Base-by-base conservation (phyloP, 108 stramenopile species). In the Skeletonema potamos region DNA sequence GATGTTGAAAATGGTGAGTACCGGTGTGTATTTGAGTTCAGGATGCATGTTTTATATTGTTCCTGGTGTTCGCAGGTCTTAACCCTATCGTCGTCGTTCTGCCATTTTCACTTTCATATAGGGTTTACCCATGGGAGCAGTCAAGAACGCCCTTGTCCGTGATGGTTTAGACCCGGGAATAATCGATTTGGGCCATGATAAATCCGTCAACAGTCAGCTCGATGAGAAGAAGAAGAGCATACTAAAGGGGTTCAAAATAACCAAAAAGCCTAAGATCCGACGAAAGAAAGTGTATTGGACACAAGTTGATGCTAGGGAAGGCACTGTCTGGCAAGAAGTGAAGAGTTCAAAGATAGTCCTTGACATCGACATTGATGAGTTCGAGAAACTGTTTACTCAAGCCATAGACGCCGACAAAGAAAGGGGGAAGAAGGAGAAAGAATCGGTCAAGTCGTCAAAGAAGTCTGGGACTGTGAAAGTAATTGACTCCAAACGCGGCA, bases 211-310 rank as follows among this genome's bases (percentile, higher is more conserved):
- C 27, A 54, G 58, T 30, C 78, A 79, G 32, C 24, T 55, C 20
- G 27, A 48, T 26, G 22, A 8, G 32, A 54, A 56, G 34, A 54
- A 54, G 28, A 26, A 54, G 48, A 33, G 32, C 18, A 34, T 39
- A 33, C 71, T 20, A 58, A 63, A 57, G 59, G 17, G 15, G 30
- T 46, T 48, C 39, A 37, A 55, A 18, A 64, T 54, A 10, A 79
- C 72, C 77, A 79, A 82, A 37, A 87, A 85, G 74, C 83, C 85
- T 17, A 72, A 73, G 56, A 77, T 88, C n/a, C 76, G 92, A 1
- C 70, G 92, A 46, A 95, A 95, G 81, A 92, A 95, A 56, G 84
- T 95, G 34, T 88, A 86, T 63, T 95, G 90, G 94, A 95, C 76
- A 36, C 81, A 87, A 10, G 82, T 95, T 22, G 85, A 89, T 66